Evolutionary conservation across 345 rosid species (phyloP).

Genomic region (Physaria fendleri): DNA sequence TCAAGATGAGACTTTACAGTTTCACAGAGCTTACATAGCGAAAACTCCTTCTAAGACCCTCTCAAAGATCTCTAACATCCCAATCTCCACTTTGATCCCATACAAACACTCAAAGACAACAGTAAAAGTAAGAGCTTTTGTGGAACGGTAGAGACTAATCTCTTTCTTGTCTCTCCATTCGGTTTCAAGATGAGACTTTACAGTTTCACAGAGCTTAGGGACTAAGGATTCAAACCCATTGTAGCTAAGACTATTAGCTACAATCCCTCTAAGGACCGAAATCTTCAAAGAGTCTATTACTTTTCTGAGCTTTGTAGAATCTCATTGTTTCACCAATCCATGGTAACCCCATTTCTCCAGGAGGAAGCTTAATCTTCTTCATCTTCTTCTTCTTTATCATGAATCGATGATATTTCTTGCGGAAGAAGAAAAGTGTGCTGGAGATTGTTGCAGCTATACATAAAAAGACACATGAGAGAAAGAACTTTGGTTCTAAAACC

Average conservation of each 20-base stretch:
- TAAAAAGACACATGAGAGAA: conserved; percentile 32
- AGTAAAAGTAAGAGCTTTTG: conserved; percentile 47
- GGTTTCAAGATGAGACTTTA: conserved; percentile 37
- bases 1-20: conserved; percentile 40
- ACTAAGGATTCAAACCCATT: conserved; percentile 41
- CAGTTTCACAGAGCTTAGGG: conserved; percentile 47
- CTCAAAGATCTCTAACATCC: conserved; percentile 47
- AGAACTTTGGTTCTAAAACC: conserved; percentile 25
- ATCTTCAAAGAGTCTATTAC: conserved; percentile 51
- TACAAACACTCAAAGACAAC: conserved; percentile 56
- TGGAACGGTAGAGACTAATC: conserved; percentile 43
- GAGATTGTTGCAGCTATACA: conserved; percentile 37
- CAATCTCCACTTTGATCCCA: conserved; percentile 46
- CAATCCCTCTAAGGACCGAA: conserved; percentile 45
- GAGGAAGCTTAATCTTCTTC: conserved; percentile 50
- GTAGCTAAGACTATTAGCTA: conserved; percentile 39
- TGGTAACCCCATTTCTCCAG: conserved; percentile 62
- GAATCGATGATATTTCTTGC: conserved; percentile 16
- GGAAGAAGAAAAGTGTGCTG: conserved; percentile 34
- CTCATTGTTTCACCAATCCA: conserved; percentile 69
- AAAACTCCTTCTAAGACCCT: conserved; percentile 69
- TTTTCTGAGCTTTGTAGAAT: conserved; percentile 57
- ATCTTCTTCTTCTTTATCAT: background rate
- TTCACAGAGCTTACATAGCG: conserved; percentile 34
- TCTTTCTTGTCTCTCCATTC: conserved; percentile 41